Percentiles rank a stretch among this genome's conserved stretches.
Evolutionary conservation across 768 basidiomycete species (phyloP).

Genomic region (Serpula lacrymans): DNA sequence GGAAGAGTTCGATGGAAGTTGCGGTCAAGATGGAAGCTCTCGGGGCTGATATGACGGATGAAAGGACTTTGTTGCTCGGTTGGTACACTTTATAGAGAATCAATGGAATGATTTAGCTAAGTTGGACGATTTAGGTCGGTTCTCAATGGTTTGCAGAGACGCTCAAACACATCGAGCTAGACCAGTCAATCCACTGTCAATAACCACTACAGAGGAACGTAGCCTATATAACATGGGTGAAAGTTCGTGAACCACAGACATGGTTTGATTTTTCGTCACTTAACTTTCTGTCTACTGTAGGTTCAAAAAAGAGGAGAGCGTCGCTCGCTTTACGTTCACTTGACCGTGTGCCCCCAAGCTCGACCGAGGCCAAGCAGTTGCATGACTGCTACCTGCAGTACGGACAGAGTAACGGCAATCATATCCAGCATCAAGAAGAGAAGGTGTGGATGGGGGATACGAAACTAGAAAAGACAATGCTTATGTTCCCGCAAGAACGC

Average conservation of each 20-base stretch:
- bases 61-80: slow-evolving; percentile 65
- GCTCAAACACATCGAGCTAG: slow-evolving; percentile 60
- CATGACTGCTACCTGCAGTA: slow-evolving; percentile 68
- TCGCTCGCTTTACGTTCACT: slow-evolving; percentile 55
- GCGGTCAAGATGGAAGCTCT: slow-evolving; percentile 79
- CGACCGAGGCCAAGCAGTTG: slow-evolving; percentile 61
- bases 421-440: slow-evolving; percentile 27
- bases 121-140: slow-evolving; percentile 57
- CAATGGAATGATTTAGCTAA: background rate
- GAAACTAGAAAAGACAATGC: slow-evolving; percentile 59
- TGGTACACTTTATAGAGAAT: slow-evolving; percentile 19
- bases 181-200: slow-evolving; percentile 58
- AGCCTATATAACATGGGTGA: slow-evolving; percentile 64
- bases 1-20: slow-evolving; percentile 79
- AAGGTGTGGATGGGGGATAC: slow-evolving; percentile 78
- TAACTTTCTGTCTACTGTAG: slow-evolving; percentile 29
- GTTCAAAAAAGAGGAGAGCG: slow-evolving; percentile 57
- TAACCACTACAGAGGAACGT: slow-evolving; percentile 60
- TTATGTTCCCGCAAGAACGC: slow-evolving; percentile 85
- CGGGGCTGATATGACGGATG: slow-evolving; percentile 41
- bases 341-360: slow-evolving; percentile 69
- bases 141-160: slow-evolving; percentile 86
- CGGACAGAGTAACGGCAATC: slow-evolving; percentile 38
- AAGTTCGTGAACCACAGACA: too few species aligned
- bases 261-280: too few species aligned